A percentile compares a stretch with the other conserved stretches of the same genome.
Evolutionary conservation across 352 stramenopile genomes (phyloP).

Genomic region (Globisporangium uncinulatum): DNA sequence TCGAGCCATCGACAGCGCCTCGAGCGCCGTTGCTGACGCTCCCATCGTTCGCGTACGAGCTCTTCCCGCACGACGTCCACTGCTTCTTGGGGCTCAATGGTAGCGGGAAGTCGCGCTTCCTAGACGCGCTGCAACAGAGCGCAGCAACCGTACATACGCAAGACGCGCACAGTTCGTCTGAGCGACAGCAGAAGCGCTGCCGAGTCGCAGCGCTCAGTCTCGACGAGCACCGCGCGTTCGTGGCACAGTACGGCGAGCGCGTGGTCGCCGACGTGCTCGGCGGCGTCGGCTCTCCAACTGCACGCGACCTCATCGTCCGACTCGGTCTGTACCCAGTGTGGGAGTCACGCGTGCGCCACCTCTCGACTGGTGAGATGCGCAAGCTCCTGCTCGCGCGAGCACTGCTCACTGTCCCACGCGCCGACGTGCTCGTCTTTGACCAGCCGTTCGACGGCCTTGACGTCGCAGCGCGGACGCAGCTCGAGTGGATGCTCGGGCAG

Average conservation of each 20-base stretch:
- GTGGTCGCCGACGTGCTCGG: constrained; percentile 66
- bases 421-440: constrained; percentile 85
- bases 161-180: not conserved
- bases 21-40: constrained; percentile 27
- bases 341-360: constrained; percentile 69
- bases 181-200: constrained; percentile 9
- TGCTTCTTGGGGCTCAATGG: constrained; percentile 71
- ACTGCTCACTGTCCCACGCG: constrained; percentile 64
- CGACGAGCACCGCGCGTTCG: constrained; percentile 81
- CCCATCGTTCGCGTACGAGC: constrained; percentile 25
- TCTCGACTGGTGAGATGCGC: constrained; percentile 92
- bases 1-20: not conserved
- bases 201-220: constrained; percentile 63
- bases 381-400: constrained; percentile 87
- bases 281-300: constrained; percentile 54
- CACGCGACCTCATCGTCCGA: constrained; percentile 88
- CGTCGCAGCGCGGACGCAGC: constrained; percentile 57
- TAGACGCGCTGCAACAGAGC: constrained; percentile 33
- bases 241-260: constrained; percentile 46
- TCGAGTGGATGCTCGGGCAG: constrained; percentile 82
- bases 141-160: not conserved
- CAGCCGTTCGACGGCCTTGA: constrained; percentile 94
- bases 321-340: constrained; percentile 90
- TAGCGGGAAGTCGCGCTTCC: constrained; percentile 58
- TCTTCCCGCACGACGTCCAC: constrained; percentile 50